Evolutionary conservation across 2,329 filamentous ascomycete genomes (phyloP), one percentile per base, ranked within the genome.

Genomic region (Aspergillus glaucus): DNA sequence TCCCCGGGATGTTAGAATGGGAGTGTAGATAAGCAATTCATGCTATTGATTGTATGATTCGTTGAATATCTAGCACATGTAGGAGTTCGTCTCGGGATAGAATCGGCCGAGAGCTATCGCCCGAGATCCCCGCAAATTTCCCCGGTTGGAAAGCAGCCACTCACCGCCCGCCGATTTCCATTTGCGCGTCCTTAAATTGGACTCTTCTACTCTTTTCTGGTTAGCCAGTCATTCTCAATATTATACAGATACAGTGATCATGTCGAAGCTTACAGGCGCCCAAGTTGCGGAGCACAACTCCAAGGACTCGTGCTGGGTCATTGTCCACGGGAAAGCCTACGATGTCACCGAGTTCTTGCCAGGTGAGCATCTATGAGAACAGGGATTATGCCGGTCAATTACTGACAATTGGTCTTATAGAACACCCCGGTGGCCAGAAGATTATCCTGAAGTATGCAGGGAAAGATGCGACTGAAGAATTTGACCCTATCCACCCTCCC

Each of bases 401-500:
- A 2, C 26, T 22, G 42, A 53, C 32, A 55, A 40, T 19, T 7
- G 22, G 3, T 14, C 17, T 30, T 15, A 14, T 58, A 84, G 88
- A 95, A 68, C 90, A 95, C 64, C 91, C 91, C 21, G 91, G 91
- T 52, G 91, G 88, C 34, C 79, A 84, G 57, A 93, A 92, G 65
- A 94, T 97, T 67, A 97, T 98, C 62, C 80, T 98, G 56, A 95
- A 95, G 74, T 95, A 96, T 72, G 91, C 91, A 26, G 90, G 91
- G 61, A 94, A 92, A 77, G 91, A 96, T 76, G 90, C 90, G 36
- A 94, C 90, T 32, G 87, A 91, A 66, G 89, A 89, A 64, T 96
- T 88, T 70, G 89, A 94, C 43, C 90, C 90, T 32, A 93, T 96
- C 55, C 83, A 86, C 67, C 91, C 91, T 2, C 88, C 87, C 12